A percentile compares a stretch with the other conserved stretches of the same genome.
phyloP scores from a whole-genome alignment of 75 land plant genomes.

The Sequoiadendron giganteum region DNA sequence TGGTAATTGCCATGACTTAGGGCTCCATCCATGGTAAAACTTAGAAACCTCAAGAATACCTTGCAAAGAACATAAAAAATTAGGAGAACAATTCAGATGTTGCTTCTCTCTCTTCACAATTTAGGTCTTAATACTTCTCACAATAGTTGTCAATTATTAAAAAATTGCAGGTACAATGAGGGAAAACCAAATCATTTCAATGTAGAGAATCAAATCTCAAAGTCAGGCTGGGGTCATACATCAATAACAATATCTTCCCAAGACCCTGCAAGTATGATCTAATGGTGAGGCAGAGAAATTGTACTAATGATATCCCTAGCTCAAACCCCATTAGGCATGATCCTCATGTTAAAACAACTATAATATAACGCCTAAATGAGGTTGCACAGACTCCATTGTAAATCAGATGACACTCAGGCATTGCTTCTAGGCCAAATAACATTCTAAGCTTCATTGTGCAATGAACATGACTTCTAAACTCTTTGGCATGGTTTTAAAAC shows the following conservation, averaged over 20 bases:
- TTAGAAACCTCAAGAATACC: background rate
- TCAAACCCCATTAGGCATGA: background rate
- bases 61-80: background rate
- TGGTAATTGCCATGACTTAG: background rate
- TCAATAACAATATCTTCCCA: background rate
- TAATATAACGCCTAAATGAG: background rate
- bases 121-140: background rate
- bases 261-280: background rate
- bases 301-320: background rate
- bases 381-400: background rate
- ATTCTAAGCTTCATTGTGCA: background rate
- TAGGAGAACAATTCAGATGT: background rate
- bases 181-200: background rate
- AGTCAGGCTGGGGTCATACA: background rate
- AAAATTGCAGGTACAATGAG: background rate
- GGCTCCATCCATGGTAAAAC: background rate
- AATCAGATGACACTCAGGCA: too few species aligned
- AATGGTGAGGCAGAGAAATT: background rate
- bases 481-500: too few species aligned
- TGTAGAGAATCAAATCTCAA: background rate
- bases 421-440: background rate
- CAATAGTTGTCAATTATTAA: background rate
- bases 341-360: background rate
- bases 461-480: background rate
- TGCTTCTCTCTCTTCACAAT: background rate